Evolutionary conservation across 129 eudicot species (phyloP).

Genomic region (Silybum marianum): DNA sequence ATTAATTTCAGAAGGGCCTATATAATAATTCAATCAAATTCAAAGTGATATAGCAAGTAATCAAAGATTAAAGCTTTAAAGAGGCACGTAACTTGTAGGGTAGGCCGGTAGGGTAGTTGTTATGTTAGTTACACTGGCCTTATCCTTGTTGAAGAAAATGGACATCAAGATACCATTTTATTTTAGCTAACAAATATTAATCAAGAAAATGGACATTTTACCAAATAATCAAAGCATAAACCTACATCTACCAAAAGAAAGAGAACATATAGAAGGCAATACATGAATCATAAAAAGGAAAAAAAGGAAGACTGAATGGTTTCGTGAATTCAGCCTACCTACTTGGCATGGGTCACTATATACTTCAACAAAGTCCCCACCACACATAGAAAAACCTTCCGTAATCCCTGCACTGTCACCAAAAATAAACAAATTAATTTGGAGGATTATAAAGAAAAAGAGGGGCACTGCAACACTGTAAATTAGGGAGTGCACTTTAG

Average conservation of each 20-base stretch:
- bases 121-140: no score
- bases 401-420: slow-evolving; percentile 94
- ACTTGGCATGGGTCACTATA: slow-evolving; percentile 83
- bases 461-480: neutral
- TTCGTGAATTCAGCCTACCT: slow-evolving; percentile 50
- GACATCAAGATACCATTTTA: no score
- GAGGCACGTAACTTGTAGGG: no score
- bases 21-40: no score
- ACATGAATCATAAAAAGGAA: neutral
- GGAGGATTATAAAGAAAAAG: neutral
- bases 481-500: neutral
- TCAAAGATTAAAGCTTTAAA: no score
- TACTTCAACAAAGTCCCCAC: slow-evolving; percentile 97
- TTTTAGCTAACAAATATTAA: no score
- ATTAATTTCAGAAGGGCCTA: no score
- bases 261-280: neutral
- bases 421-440: slow-evolving; percentile 17
- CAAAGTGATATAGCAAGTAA: no score
- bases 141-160: no score
- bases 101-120: no score
- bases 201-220: no score
- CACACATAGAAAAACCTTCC: slow-evolving; percentile 98
- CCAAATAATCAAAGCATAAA: neutral
- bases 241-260: slow-evolving; percentile 11
- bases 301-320: neutral